Conservation (phyloP, 495 filamentous ascomycete species). For the Xylaria sp. region DNA sequence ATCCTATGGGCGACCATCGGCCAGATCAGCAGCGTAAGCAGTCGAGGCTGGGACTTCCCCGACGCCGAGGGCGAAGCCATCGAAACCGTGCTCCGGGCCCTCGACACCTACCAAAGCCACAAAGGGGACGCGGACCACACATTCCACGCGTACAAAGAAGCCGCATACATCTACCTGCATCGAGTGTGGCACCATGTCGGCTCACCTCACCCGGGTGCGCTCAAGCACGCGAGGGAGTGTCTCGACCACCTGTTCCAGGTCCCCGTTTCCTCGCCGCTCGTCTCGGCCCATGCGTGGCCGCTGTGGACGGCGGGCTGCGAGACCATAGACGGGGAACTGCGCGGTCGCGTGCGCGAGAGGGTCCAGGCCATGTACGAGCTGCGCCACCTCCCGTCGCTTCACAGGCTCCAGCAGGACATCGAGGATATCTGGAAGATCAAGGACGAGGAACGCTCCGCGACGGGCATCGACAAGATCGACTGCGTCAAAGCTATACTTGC, state of each 20-base stretch:
- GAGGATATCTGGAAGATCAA: slow-evolving; percentile 40
- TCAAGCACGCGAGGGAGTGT: slow-evolving; percentile 35
- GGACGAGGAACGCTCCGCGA: slow-evolving; percentile 35
- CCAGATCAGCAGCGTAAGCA: slow-evolving; percentile 38
- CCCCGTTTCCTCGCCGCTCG: slow-evolving; percentile 36
- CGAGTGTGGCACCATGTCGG: slow-evolving; percentile 40
- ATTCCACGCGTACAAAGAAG: slow-evolving; percentile 39
- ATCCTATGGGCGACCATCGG: slow-evolving; percentile 34
- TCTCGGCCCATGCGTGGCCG: slow-evolving; percentile 40
- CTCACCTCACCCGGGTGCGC: slow-evolving; percentile 31
- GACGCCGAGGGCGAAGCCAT: slow-evolving; percentile 31
- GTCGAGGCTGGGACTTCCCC: slow-evolving; percentile 17
- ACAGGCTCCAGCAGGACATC: slow-evolving; percentile 37
- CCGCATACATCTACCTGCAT: slow-evolving; percentile 42
- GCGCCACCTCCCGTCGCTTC: slow-evolving; percentile 39
- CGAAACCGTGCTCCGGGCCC: slow-evolving; percentile 26
- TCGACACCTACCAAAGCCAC: slow-evolving; percentile 24
- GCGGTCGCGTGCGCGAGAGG: slow-evolving; percentile 36
- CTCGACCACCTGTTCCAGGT: slow-evolving; percentile 34
- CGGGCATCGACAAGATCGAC: slow-evolving; percentile 39
- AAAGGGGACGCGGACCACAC: slow-evolving; percentile 34
- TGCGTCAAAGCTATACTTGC: slow-evolving; percentile 39
- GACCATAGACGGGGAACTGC: slow-evolving; percentile 35
- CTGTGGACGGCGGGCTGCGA: slow-evolving; percentile 44
- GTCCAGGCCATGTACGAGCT: slow-evolving; percentile 36